Percentiles rank a stretch among this genome's conserved stretches.
These are phyloP conservation scores for Fusarium illudens DNA, from an alignment of 2,329 filamentous ascomycete genomes.

Conservation along the genomic window DNA sequence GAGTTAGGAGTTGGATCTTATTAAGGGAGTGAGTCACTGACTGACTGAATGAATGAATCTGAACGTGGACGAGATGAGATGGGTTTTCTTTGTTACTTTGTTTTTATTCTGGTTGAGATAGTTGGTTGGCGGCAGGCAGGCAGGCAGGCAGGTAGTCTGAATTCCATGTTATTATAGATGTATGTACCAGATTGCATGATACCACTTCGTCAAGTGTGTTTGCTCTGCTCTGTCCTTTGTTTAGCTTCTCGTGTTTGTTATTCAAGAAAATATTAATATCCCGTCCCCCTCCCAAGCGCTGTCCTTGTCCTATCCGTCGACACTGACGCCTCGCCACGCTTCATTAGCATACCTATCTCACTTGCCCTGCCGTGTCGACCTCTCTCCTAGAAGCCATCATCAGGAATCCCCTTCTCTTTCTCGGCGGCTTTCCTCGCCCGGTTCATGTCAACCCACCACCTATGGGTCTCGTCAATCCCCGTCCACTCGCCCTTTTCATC, in stretches of 20 bases:
- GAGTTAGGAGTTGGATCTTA: conserved; percentile 29
- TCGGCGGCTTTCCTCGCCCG: conserved; percentile 54
- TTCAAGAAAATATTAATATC: background rate
- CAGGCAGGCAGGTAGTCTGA: background rate
- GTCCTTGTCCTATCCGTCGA: background rate
- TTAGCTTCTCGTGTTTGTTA: background rate
- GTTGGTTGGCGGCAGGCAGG: background rate
- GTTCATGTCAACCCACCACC: conserved; percentile 65
- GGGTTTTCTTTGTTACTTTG: background rate
- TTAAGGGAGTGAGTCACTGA: background rate
- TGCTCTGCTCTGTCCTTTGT: background rate
- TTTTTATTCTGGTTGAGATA: background rate
- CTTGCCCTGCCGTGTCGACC: no score
- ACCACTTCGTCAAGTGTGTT: background rate
- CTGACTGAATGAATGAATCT: background rate
- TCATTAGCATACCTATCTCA: background rate
- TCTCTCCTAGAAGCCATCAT: conserved; percentile 35
- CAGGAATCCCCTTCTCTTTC: conserved; percentile 48
- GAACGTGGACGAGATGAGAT: background rate
- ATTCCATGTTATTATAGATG: conserved; percentile 34
- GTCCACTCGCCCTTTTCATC: conserved; percentile 54
- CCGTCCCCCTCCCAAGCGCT: background rate
- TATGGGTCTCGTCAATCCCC: conserved; percentile 58
- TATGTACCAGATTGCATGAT: conserved; percentile 35
- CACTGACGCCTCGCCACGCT: conserved; percentile 2